These are phyloP conservation scores for Coccomyxa sp. DNA, from an alignment of 139 green algal genomes.

Conservation along the genomic window DNA sequence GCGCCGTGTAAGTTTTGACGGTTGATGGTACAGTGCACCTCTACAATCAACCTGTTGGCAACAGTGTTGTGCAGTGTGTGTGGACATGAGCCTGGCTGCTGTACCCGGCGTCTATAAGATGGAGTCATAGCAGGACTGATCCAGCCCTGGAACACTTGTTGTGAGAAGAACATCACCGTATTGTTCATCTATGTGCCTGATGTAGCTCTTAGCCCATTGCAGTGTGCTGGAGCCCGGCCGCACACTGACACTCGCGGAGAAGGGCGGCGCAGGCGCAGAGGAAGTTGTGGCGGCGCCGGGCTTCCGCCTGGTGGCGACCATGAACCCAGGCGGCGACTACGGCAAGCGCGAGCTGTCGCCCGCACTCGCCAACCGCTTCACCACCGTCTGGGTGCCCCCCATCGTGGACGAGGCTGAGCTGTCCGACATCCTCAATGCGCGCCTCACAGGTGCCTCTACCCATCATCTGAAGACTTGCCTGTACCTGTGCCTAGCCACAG, in stretches of 20 bases:
- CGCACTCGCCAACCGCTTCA: slow-evolving; percentile 93
- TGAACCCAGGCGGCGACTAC: slow-evolving; percentile 97
- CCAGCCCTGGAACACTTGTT: too few species aligned
- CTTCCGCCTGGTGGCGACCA: slow-evolving; percentile 93
- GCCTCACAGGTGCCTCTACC: slow-evolving; percentile 18
- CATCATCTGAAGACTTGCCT: too few species aligned
- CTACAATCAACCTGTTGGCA: too few species aligned
- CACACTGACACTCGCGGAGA: slow-evolving; percentile 90
- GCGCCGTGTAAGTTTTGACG: background rate
- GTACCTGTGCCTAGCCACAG: too few species aligned
- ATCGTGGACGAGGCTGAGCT: slow-evolving; percentile 66
- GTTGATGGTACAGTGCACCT: too few species aligned
- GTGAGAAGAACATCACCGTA: too few species aligned
- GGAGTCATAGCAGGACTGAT: too few species aligned
- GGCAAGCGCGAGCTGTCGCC: slow-evolving; percentile 98
- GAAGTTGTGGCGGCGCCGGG: slow-evolving; percentile 70
- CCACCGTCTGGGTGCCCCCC: slow-evolving; percentile 79
- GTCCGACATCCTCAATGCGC: slow-evolving; percentile 57
- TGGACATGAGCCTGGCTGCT: too few species aligned
- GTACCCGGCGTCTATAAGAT: too few species aligned
- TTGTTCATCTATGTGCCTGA: too few species aligned
- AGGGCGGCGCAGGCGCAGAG: slow-evolving; percentile 74
- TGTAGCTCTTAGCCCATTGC: background rate
- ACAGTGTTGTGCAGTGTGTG: too few species aligned
- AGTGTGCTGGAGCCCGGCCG: slow-evolving; percentile 91